A percentile compares a stretch with the other conserved stretches of the same genome.
Evolutionary conservation across 352 stramenopile genomes (phyloP).

Genomic region (Pythium folliculosum): DNA sequence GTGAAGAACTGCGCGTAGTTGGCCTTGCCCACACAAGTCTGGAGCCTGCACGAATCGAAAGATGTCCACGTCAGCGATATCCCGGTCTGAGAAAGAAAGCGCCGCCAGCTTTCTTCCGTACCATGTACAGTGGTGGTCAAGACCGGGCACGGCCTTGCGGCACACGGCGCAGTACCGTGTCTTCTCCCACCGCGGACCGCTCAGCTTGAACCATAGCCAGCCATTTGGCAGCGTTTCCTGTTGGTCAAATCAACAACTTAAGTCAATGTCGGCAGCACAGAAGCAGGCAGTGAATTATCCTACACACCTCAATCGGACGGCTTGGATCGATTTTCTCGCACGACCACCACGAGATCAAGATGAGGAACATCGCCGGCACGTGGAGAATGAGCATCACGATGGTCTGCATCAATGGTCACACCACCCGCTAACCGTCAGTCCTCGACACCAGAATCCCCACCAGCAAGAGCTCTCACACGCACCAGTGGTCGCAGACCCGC

Average conservation of each 20-base stretch:
- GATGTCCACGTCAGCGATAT: neutral
- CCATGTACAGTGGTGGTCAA: conserved; percentile 90
- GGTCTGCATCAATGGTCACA: conserved; percentile 32
- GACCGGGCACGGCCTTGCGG: conserved; percentile 70
- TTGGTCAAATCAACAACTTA: neutral
- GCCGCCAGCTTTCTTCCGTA: conserved; percentile 10
- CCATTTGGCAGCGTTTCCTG: conserved; percentile 41
- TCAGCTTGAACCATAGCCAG: conserved; percentile 73
- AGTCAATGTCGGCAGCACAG: neutral
- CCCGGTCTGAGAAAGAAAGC: no score
- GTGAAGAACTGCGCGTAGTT: conserved; percentile 91
- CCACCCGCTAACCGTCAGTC: no score
- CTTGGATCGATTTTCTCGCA: conserved; percentile 74
- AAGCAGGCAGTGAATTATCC: neutral
- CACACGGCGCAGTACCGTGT: conserved; percentile 80
- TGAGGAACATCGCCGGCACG: conserved; percentile 44
- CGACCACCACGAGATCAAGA: conserved; percentile 66
- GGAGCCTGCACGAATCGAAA: conserved; percentile 43
- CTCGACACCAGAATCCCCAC: neutral
- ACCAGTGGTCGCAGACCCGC: conserved; percentile 23
- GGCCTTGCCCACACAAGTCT: conserved; percentile 79
- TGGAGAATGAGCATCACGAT: conserved; percentile 56
- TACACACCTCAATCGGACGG: conserved; percentile 33
- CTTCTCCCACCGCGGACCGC: conserved; percentile 77
- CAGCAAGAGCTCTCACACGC: conserved; percentile 1